Conservation (phyloP, 2,329 filamentous ascomycete genomes). For the Microsporum ferrugineum region DNA sequence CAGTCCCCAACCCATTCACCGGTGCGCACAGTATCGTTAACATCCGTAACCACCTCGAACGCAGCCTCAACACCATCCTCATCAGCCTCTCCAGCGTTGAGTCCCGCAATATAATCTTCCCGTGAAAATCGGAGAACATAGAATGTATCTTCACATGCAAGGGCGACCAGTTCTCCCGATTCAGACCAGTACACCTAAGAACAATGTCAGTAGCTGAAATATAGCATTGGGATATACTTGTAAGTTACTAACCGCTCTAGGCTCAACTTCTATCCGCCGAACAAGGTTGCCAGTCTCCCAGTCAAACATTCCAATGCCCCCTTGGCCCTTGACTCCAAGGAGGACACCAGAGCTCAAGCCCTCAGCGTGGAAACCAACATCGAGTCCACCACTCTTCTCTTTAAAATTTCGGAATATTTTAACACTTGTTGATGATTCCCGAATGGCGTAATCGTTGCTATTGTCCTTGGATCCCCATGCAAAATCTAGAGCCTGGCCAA, state of each 20-base stretch:
- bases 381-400: conserved; percentile 75
- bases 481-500: conserved; percentile 90
- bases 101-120: conserved; percentile 73
- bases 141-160: conserved; percentile 90
- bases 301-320: conserved; percentile 91
- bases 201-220: conserved; percentile 10
- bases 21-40: conserved; percentile 83
- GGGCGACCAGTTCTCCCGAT: conserved; percentile 79
- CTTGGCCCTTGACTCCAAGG: conserved; percentile 87
- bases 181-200: conserved; percentile 88
- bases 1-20: conserved; percentile 98
- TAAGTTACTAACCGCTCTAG: conserved; percentile 41
- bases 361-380: conserved; percentile 91
- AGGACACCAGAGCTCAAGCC: conserved; percentile 80
- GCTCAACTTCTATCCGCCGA: conserved; percentile 75
- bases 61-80: conserved; percentile 89
- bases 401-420: conserved; percentile 98
- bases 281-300: conserved; percentile 86
- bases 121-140: conserved; percentile 88
- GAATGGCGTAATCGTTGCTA: conserved; percentile 95
- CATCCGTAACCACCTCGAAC: conserved; percentile 92
- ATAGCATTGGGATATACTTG: background rate
- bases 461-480: conserved; percentile 96
- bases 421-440: conserved; percentile 85
- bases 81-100: conserved; percentile 72